A percentile compares a stretch with the other conserved stretches of the same genome.
phyloP scores from a whole-genome alignment of 352 stramenopile species.

The Phytophthora citricola region DNA sequence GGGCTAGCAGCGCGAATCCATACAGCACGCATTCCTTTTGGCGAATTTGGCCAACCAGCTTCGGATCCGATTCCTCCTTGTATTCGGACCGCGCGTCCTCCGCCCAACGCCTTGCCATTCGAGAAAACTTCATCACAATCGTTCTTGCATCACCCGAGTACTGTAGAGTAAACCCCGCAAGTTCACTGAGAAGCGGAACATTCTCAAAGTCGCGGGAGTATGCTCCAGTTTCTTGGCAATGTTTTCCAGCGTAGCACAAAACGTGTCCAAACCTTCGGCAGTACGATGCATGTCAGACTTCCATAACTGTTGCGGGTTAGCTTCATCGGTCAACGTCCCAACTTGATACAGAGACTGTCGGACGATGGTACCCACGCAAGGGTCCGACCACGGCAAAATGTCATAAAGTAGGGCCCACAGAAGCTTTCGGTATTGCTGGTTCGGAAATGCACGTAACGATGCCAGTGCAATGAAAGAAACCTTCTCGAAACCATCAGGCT shows the following conservation, averaged over 20 bases:
- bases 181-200: conserved; percentile 46
- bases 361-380: conserved; percentile 44
- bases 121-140: conserved; percentile 30
- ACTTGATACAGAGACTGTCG: conserved; percentile 59
- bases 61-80: conserved; percentile 4
- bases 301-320: conserved; percentile 35
- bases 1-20: conserved; percentile 47
- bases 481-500: conserved; percentile 33
- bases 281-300: conserved; percentile 48
- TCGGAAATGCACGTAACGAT: conserved; percentile 49
- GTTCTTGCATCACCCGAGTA: conserved; percentile 18
- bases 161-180: conserved; percentile 41
- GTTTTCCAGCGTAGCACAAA: conserved; percentile 23
- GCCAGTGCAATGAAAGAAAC: conserved; percentile 40
- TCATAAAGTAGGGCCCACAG: conserved; percentile 49
- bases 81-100: conserved; percentile 18
- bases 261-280: conserved; percentile 13
- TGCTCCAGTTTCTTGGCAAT: conserved; percentile 35
- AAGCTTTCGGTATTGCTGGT: conserved; percentile 61
- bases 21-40: conserved; percentile 55
- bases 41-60: conserved; percentile 13
- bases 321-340: conserved; percentile 43
- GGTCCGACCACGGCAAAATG: conserved; percentile 48
- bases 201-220: conserved; percentile 35
- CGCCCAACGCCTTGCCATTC: conserved; percentile 42